Base-by-base conservation (phyloP, 768 basidiomycete species). In the Mycena crocata region DNA sequence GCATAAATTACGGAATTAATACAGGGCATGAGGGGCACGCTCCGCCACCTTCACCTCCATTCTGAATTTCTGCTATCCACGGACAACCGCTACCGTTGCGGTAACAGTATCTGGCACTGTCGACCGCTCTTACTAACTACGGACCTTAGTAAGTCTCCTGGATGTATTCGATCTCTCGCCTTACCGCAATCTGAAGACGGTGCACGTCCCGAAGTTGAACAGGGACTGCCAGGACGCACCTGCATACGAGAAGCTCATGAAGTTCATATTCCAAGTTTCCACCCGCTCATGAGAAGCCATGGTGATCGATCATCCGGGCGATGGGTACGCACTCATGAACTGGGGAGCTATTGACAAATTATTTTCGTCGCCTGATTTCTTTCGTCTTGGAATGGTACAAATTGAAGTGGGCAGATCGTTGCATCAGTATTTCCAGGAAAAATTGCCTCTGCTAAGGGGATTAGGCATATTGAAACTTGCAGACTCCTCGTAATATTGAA, bases 201-300 rank as follows among this genome's bases (percentile, higher is more conserved):
- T 61, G 26, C 19, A 10, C 0, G 5, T 61, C 30, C 50, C 58
- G 35, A 39, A 40, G 30, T 3, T 50, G 23, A 59, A 50, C 28
- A 17, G 1, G 6, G 28, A 59, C 28, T 12, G 35, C 19, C 58
- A 61, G 60, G 60, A 61, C 21, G 50, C 30, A 23, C 31, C 21
- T 15, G 48, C 50, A 15, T 51, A 61, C 32, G 60, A 24, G 30
- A 21, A 19, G 10, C 31, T 52, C 31, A 39, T 44, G 10, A 19
- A 35, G 45, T 61, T 61, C 31, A 44, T 61, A 49, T 50, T 61
- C 30, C 40, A 42, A 19, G 45, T 61, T 26, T 51, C 39, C 24
- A 40, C 60, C 15, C 60, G 50, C 8, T 19, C n/a, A 1, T 26
- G 51, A 12, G 50, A 52, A 42, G 44, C 30, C 40, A 32, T 61